Evolutionary conservation across 2,329 filamentous ascomycete species (phyloP).

Genomic region (Aspergillus sp.): DNA sequence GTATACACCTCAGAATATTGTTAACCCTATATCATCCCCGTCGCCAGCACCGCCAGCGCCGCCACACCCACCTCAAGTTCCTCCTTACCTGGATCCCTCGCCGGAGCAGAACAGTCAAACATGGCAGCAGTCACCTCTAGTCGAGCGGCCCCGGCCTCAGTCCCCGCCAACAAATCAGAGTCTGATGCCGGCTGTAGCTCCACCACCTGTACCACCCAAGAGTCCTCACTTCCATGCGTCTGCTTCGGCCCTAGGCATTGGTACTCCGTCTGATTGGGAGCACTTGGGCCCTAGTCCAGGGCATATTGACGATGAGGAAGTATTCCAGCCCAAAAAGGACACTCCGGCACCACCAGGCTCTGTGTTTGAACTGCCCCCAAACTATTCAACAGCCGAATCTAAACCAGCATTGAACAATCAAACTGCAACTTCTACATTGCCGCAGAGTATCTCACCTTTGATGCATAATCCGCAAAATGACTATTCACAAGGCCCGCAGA

Average conservation of each 20-base stretch:
- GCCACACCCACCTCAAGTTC: constrained; percentile 30
- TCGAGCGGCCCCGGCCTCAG: constrained; percentile 6
- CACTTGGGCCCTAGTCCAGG: constrained; percentile 33
- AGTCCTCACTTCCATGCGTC: constrained; percentile 13
- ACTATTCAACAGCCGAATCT: constrained; percentile 6
- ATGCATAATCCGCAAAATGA: constrained; percentile 2
- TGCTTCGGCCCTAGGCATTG: constrained; percentile 36
- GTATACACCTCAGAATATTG: constrained; percentile 16
- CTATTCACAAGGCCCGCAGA: constrained; percentile 1
- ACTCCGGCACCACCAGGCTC: constrained; percentile 3
- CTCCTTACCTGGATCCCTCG: constrained; percentile 10
- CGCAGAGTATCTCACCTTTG: constrained; percentile 4
- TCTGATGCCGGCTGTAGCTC: constrained; percentile 6
- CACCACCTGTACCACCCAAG: constrained; percentile 19
- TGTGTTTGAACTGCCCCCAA: constrained; percentile 8
- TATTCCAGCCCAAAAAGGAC: constrained; percentile 16
- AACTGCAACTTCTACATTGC: constrained; percentile 3
- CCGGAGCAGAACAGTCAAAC: constrained; percentile 14
- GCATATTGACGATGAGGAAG: constrained; percentile 32
- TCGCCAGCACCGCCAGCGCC: constrained; percentile 21
- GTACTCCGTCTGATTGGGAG: constrained; percentile 46
- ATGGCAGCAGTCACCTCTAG: constrained; percentile 13
- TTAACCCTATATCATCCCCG: constrained; percentile 18
- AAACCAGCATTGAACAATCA: constrained; percentile 2
- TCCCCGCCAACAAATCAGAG: constrained; percentile 5